A percentile compares a stretch with the other conserved stretches of the same genome.
These are phyloP conservation scores for Ogataea neopini DNA, from an alignment of 805 yeast genomes.

Conservation along the genomic window DNA sequence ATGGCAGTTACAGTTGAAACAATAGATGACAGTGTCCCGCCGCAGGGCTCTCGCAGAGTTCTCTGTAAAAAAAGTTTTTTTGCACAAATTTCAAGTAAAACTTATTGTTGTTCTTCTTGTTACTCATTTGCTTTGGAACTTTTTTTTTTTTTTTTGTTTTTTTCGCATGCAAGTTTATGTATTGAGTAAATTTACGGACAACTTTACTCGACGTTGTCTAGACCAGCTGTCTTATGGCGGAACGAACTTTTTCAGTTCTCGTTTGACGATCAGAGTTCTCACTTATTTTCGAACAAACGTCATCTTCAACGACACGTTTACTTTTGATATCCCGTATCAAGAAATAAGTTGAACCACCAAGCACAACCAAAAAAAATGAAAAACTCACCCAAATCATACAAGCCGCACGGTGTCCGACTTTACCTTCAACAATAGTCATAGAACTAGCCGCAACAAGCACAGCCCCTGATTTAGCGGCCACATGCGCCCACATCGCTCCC, in stretches of 20 bases:
- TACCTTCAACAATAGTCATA: conserved; percentile 46
- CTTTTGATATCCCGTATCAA: conserved; percentile 37
- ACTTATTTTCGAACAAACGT: not conserved
- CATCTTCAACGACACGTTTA: not conserved
- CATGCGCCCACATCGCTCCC: conserved; percentile 64
- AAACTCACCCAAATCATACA: conserved; percentile 65
- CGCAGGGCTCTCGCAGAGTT: not conserved
- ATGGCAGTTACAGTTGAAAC: conserved; percentile 1
- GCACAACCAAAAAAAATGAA: conserved; percentile 44
- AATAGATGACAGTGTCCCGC: conserved; percentile 2
- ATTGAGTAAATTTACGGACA: not conserved
- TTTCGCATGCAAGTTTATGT: not conserved
- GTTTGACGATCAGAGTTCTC: not conserved
- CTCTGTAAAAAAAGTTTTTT: not conserved
- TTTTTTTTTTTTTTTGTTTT: not conserved
- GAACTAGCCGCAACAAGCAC: conserved; percentile 50
- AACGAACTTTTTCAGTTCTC: not conserved
- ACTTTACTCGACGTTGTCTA: not conserved
- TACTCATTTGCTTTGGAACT: not conserved
- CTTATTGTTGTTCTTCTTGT: not conserved
- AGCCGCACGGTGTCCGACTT: conserved; percentile 51
- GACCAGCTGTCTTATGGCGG: conserved; percentile 6
- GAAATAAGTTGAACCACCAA: conserved; percentile 38
- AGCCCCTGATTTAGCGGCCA: conserved; percentile 49
- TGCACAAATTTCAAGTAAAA: not conserved